phyloP scores from a whole-genome alignment of 2,329 filamentous ascomycete genomes.

The Cercospora berteroae region DNA sequence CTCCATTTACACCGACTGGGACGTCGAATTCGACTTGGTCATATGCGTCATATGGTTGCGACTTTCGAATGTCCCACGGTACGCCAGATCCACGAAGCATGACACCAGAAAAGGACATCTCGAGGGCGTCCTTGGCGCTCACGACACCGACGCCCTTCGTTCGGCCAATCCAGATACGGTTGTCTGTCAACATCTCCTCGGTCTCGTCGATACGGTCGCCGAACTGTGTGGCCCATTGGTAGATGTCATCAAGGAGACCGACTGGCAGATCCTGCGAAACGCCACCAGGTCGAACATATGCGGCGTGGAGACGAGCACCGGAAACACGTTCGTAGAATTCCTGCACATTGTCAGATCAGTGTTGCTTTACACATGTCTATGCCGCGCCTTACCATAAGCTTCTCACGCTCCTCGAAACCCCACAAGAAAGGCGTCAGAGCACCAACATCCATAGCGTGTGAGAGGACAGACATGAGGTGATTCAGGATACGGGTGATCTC shows the following conservation, averaged over 20 bases:
- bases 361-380: neutral
- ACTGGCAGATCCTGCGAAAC: slow-evolving; percentile 93
- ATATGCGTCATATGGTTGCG: slow-evolving; percentile 95
- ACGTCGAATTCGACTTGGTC: slow-evolving; percentile 98
- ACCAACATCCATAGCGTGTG: slow-evolving; percentile 98
- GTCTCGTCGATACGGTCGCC: slow-evolving; percentile 98
- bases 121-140: slow-evolving; percentile 86
- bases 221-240: slow-evolving; percentile 99
- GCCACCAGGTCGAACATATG: slow-evolving; percentile 93
- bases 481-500: slow-evolving; percentile 94
- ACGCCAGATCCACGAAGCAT: slow-evolving; percentile 97
- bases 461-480: slow-evolving; percentile 96
- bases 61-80: slow-evolving; percentile 95
- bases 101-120: slow-evolving; percentile 93
- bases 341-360: slow-evolving; percentile 48
- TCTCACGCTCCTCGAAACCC: slow-evolving; percentile 99
- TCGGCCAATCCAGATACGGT: slow-evolving; percentile 97
- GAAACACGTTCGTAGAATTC: slow-evolving; percentile 99
- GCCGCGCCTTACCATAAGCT: slow-evolving; percentile 78
- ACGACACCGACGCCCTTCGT: slow-evolving; percentile 88
- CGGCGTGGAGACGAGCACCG: slow-evolving; percentile 92
- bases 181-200: slow-evolving; percentile 97
- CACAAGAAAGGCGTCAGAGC: slow-evolving; percentile 97
- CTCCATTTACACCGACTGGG: slow-evolving; percentile 91
- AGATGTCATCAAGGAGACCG: slow-evolving; percentile 95